Conservation (phyloP, 768 basidiomycete species). For the Phylloporus sp. region DNA sequence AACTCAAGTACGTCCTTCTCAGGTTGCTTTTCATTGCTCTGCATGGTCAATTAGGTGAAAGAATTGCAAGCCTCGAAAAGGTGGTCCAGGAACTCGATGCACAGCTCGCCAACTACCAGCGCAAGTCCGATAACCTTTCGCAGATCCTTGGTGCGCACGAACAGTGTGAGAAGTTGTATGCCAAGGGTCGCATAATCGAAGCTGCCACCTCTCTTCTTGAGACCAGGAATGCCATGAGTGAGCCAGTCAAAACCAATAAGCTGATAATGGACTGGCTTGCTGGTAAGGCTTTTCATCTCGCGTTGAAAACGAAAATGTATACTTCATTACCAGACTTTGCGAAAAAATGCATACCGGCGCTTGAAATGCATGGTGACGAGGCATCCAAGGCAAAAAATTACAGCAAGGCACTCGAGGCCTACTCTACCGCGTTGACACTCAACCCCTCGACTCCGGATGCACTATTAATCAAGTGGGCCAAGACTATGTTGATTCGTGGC, state of each 20-base stretch:
- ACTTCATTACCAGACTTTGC: background rate
- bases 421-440: background rate
- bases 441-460: background rate
- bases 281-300: background rate
- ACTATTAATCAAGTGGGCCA: background rate
- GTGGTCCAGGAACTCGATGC: too few relatives aligned
- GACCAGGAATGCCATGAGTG: background rate
- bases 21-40: too few relatives aligned
- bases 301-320: background rate
- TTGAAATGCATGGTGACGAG: background rate
- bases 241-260: background rate
- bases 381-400: background rate
- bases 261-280: background rate
- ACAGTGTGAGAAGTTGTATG: background rate
- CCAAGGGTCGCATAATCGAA: background rate
- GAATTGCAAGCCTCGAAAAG: too few relatives aligned
- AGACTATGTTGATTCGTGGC: background rate
- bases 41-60: too few relatives aligned
- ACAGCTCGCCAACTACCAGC: background rate
- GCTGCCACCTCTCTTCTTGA: background rate
- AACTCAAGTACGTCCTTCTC: too few relatives aligned
- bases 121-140: background rate
- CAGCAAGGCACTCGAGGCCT: background rate
- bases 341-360: background rate
- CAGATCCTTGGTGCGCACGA: background rate